A percentile compares a stretch with the other conserved stretches of the same genome.
Conservation (phyloP, 768 basidiomycete genomes). For the Boletus barrowsii region DNA sequence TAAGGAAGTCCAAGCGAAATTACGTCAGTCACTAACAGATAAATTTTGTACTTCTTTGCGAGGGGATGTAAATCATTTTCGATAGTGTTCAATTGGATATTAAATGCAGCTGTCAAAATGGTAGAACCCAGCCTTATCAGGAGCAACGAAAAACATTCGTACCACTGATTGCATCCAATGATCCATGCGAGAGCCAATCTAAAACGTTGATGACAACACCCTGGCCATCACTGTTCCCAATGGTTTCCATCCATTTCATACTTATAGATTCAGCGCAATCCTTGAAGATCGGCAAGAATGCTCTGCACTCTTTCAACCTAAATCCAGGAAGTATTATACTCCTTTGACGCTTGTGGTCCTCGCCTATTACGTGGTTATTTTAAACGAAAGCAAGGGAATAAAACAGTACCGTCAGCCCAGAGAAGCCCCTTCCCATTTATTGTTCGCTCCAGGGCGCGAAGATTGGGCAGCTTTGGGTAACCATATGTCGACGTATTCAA, state of each 20-base stretch:
- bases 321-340: constrained; percentile 56
- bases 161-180: constrained; percentile 51
- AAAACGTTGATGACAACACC: constrained; percentile 18
- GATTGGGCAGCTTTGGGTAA: constrained; percentile 35
- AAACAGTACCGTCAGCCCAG: constrained; percentile 39
- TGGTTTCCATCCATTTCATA: constrained; percentile 17
- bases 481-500: constrained; percentile 41
- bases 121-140: not conserved
- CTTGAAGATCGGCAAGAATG: constrained; percentile 49
- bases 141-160: not conserved
- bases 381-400: constrained; percentile 3
- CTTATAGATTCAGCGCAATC: constrained; percentile 26
- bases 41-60: constrained; percentile 1
- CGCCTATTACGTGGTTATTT: constrained; percentile 19
- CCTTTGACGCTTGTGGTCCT: constrained; percentile 49
- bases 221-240: not conserved
- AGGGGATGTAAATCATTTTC: constrained; percentile 3
- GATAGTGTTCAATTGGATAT: constrained; percentile 21
- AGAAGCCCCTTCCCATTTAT: constrained; percentile 33
- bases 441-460: constrained; percentile 7
- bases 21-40: not conserved
- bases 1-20: not conserved
- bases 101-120: constrained; percentile 40
- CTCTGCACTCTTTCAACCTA: constrained; percentile 45
- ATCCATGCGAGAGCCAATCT: constrained; percentile 36